These are phyloP conservation scores for Calonectria ilicicola DNA, from an alignment of 2,329 filamentous ascomycete genomes.

Conservation along the genomic window DNA sequence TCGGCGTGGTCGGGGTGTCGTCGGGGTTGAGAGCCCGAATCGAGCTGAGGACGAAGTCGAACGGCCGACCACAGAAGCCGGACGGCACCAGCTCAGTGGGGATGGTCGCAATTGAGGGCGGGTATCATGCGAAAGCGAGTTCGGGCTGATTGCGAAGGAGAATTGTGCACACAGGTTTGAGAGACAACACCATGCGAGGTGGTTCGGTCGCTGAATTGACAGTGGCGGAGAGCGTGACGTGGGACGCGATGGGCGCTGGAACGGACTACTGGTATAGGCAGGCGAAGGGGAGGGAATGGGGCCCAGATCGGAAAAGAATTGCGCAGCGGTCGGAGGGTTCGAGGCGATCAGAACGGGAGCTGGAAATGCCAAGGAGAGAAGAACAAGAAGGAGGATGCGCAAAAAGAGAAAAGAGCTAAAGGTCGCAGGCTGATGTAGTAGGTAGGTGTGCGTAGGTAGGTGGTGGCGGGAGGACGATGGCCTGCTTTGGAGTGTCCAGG, in stretches of 20 bases:
- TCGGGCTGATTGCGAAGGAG: slow-evolving; percentile 10
- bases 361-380: not conserved
- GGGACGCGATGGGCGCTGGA: slow-evolving; percentile 37
- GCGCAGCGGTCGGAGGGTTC: not conserved
- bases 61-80: slow-evolving; percentile 49
- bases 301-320: not conserved
- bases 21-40: slow-evolving; percentile 32
- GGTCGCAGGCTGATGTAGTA: slow-evolving; percentile 22
- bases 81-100: slow-evolving; percentile 49
- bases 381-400: slow-evolving; percentile 12
- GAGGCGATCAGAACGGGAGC: not conserved
- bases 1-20: slow-evolving; percentile 36
- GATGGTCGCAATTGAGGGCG: slow-evolving; percentile 39
- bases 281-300: slow-evolving; percentile 14
- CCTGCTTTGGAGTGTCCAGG: slow-evolving; percentile 20
- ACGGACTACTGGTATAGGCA: slow-evolving; percentile 34
- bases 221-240: slow-evolving; percentile 34
- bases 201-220: slow-evolving; percentile 27
- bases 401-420: slow-evolving; percentile 21
- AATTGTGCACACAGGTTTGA: slow-evolving; percentile 10
- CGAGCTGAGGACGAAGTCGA: slow-evolving; percentile 34
- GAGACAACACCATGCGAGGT: slow-evolving; percentile 14
- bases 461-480: slow-evolving; percentile 23
- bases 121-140: slow-evolving; percentile 41
- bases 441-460: slow-evolving; percentile 5